phyloP scores from a whole-genome alignment of 768 basidiomycete species.

The Lanmaoa pseudosensibilis region DNA sequence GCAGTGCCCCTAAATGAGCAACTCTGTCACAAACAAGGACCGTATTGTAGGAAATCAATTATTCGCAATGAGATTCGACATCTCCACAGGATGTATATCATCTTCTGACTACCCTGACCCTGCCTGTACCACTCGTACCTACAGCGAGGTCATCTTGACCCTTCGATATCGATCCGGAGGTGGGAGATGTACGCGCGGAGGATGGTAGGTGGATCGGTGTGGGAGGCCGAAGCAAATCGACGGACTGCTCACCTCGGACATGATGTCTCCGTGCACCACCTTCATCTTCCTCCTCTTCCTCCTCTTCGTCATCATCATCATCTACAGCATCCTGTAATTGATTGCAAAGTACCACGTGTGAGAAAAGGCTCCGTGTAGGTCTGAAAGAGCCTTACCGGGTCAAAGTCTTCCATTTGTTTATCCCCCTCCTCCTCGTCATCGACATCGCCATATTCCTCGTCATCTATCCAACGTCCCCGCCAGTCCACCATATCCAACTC shows the following conservation, averaged over 20 bases:
- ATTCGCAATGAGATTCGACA: slow-evolving; percentile 11
- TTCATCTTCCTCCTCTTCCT: slow-evolving; percentile 39
- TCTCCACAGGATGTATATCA: slow-evolving; percentile 29
- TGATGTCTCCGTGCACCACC: slow-evolving; percentile 28
- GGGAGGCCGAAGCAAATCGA: slow-evolving; percentile 37
- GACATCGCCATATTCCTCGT: slow-evolving; percentile 72
- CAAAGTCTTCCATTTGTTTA: slow-evolving; percentile 84
- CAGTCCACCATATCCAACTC: slow-evolving; percentile 89
- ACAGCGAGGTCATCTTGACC: slow-evolving; percentile 38
- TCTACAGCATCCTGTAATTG: slow-evolving; percentile 48
- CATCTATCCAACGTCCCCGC: slow-evolving; percentile 85
- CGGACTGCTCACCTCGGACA: slow-evolving; percentile 38
- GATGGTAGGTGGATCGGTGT: slow-evolving; percentile 43
- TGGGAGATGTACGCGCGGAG: slow-evolving; percentile 53
- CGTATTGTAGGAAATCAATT: slow-evolving; percentile 8
- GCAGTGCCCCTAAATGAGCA: slow-evolving; percentile 11
- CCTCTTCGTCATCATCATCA: slow-evolving; percentile 62
- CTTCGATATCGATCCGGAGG: slow-evolving; percentile 47
- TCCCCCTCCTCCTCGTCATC: slow-evolving; percentile 55
- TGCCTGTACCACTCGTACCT: slow-evolving; percentile 35
- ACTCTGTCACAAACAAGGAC: background rate
- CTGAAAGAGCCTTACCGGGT: slow-evolving; percentile 52
- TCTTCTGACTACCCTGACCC: slow-evolving; percentile 54
- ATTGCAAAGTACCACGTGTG: slow-evolving; percentile 15
- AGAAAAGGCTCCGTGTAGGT: slow-evolving; percentile 1